A percentile compares a stretch with the other conserved stretches of the same genome.
Conservation (phyloP, 2,329 filamentous ascomycete genomes). For the Xylariaceae sp. region DNA sequence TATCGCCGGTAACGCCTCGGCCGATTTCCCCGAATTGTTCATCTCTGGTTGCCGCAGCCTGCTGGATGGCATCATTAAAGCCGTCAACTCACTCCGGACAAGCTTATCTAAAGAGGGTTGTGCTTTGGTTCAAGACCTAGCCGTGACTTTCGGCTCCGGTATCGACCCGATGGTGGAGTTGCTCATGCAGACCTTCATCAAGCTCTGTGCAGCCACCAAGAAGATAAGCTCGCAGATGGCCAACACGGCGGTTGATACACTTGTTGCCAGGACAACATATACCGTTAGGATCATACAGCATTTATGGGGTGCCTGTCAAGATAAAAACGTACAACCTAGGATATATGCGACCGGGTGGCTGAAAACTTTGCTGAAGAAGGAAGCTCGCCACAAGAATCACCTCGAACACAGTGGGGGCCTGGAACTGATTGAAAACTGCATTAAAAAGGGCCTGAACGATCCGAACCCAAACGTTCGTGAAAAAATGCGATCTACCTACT, state of each 20-base stretch:
- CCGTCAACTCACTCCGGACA: slow-evolving; percentile 76
- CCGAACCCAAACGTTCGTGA: slow-evolving; percentile 87
- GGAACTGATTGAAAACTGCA: slow-evolving; percentile 78
- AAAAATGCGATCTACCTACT: slow-evolving; percentile 79
- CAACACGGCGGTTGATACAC: slow-evolving; percentile 72
- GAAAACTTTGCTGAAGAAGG: slow-evolving; percentile 73
- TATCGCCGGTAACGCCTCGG: slow-evolving; percentile 76
- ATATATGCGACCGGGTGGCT: slow-evolving; percentile 78
- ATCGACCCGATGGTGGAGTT: slow-evolving; percentile 89
- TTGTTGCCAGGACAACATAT: slow-evolving; percentile 77
- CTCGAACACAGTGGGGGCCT: slow-evolving; percentile 82
- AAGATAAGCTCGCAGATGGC: slow-evolving; percentile 86
- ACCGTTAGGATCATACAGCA: slow-evolving; percentile 80
- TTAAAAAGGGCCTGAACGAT: slow-evolving; percentile 85
- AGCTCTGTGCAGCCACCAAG: slow-evolving; percentile 84
- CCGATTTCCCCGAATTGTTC: slow-evolving; percentile 70
- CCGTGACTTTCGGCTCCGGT: slow-evolving; percentile 67
- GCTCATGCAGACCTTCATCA: slow-evolving; percentile 82
- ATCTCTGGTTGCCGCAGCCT: slow-evolving; percentile 66
- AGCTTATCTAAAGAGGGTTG: slow-evolving; percentile 87
- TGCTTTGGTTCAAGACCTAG: slow-evolving; percentile 78
- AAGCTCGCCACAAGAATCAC: slow-evolving; percentile 71
- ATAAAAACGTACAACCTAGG: slow-evolving; percentile 89
- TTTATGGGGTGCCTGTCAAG: slow-evolving; percentile 73
- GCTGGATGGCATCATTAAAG: slow-evolving; percentile 85